phyloP scores from a whole-genome alignment of 2,329 filamentous ascomycete species.

The Arachnomyces sp. region DNA sequence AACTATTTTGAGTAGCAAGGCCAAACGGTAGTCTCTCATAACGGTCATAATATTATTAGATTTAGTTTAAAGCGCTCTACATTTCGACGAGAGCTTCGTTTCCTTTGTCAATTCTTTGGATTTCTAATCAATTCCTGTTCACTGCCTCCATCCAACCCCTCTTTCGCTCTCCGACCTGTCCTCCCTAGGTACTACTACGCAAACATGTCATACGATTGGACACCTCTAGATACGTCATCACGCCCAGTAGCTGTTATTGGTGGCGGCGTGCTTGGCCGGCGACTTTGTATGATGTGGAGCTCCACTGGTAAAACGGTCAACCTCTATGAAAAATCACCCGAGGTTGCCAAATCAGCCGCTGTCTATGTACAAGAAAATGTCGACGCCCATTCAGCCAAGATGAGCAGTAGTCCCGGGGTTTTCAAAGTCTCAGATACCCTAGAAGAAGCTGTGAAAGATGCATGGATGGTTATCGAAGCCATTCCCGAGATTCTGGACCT shows the following conservation, averaged over 20 bases:
- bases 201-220: no score
- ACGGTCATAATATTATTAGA: no score
- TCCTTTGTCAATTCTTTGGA: no score
- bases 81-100: no score
- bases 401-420: constrained; percentile 6
- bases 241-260: constrained; percentile 18
- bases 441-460: constrained; percentile 15
- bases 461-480: constrained; percentile 33
- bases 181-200: no score
- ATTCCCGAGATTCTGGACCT: constrained; percentile 37
- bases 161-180: no score
- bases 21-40: no score
- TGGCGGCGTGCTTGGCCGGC: constrained; percentile 16
- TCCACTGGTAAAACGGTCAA: constrained; percentile 12
- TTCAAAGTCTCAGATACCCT: constrained; percentile 12
- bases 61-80: no score
- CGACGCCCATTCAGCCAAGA: constrained; percentile 11
- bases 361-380: constrained; percentile 12
- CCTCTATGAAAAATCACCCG: constrained; percentile 12
- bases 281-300: constrained; percentile 18
- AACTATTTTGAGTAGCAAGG: no score
- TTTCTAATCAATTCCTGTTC: no score
- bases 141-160: no score
- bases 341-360: constrained; percentile 7
- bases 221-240: constrained; percentile 13